Conservation (phyloP, 2,329 filamentous ascomycete species). For the Xylariales sp. region DNA sequence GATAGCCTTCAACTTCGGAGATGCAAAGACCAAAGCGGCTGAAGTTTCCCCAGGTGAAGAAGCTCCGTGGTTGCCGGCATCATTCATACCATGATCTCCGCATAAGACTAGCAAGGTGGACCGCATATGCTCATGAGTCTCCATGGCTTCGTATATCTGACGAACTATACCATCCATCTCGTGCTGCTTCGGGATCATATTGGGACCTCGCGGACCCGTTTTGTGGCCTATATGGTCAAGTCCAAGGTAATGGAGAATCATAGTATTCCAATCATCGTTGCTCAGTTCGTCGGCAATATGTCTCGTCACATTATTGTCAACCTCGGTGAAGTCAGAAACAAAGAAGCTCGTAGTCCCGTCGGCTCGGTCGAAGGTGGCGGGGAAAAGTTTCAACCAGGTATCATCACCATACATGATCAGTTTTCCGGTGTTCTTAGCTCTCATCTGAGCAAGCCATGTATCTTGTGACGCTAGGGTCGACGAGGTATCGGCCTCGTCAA, state of each 20-base stretch:
- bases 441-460: conserved; percentile 96
- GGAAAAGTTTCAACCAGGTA: conserved; percentile 98
- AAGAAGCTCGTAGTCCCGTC: conserved; percentile 99
- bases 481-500: conserved; percentile 91
- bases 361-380: conserved; percentile 82
- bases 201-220: conserved; percentile 84
- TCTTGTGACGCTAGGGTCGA: conserved; percentile 90
- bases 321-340: conserved; percentile 97
- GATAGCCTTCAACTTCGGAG: conserved; percentile 78
- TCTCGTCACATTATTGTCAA: conserved; percentile 96
- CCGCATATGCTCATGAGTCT: conserved; percentile 74
- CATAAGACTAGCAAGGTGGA: conserved; percentile 87
- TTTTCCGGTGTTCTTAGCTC: conserved; percentile 75
- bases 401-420: conserved; percentile 97
- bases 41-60: conserved; percentile 95
- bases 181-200: conserved; percentile 91
- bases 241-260: conserved; percentile 95
- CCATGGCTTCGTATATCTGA: conserved; percentile 80
- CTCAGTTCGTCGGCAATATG: conserved; percentile 82
- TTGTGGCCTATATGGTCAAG: conserved; percentile 99
- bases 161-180: conserved; percentile 92
- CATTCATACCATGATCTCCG: conserved; percentile 99
- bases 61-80: conserved; percentile 95
- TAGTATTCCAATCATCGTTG: conserved; percentile 86
- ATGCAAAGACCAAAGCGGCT: conserved; percentile 89